Conservation (phyloP, 2,329 filamentous ascomycete genomes). For the Fonsecaea pugnacius region DNA sequence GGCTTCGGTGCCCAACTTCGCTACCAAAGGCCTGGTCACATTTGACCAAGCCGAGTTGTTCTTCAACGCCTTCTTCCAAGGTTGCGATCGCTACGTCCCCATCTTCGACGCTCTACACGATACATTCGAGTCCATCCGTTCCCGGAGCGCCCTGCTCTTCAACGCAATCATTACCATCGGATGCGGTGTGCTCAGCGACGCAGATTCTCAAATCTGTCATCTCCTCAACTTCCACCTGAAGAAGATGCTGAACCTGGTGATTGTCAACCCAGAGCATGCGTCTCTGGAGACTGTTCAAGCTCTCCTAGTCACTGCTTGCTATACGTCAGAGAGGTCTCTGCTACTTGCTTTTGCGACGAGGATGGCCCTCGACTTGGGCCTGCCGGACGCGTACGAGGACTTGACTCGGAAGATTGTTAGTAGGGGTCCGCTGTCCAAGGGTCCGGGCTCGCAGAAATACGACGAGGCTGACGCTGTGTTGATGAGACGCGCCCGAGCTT, state of each 20-base stretch:
- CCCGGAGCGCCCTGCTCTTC: conserved; percentile 56
- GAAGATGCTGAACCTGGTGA: conserved; percentile 52
- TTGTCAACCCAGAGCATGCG: conserved; percentile 46
- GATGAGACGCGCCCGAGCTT: conserved; percentile 53
- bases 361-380: conserved; percentile 56
- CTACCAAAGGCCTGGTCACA: conserved; percentile 43
- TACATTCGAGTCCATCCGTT: conserved; percentile 51
- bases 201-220: conserved; percentile 45
- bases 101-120: conserved; percentile 55
- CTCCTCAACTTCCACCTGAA: conserved; percentile 52
- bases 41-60: conserved; percentile 42
- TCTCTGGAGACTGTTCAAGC: conserved; percentile 58
- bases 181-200: conserved; percentile 48
- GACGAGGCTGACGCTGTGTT: conserved; percentile 37
- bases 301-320: conserved; percentile 57
- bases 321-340: conserved; percentile 57
- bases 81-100: conserved; percentile 55
- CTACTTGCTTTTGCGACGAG: conserved; percentile 56
- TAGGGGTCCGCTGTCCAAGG: conserved; percentile 30
- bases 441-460: not conserved
- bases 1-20: conserved; percentile 44
- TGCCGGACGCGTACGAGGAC: conserved; percentile 52
- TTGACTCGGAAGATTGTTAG: conserved; percentile 42
- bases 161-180: conserved; percentile 59
- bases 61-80: conserved; percentile 46